Evolutionary conservation across 164 flowering plant species (phyloP).

Genomic region (Magnolia changhungtana): DNA sequence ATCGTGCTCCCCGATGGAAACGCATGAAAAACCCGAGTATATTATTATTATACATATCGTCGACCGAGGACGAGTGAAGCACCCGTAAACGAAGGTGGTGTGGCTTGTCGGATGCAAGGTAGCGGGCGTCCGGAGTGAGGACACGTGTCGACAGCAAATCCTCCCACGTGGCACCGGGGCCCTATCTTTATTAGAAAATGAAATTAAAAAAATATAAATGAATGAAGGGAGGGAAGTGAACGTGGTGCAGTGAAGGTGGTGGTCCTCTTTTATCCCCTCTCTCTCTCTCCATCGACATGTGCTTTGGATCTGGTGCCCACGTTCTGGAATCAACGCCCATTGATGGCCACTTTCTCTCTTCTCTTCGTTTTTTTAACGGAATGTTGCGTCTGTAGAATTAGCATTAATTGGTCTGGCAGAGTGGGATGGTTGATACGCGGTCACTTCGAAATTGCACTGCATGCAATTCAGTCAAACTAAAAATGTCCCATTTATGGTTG

Average conservation of each 20-base stretch:
- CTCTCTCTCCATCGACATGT: neutral
- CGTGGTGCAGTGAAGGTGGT: neutral
- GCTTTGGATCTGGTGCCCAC: constrained; percentile 17
- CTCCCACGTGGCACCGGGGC: too few species aligned
- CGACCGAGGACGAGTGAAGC: too few species aligned
- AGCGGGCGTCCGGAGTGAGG: neutral
- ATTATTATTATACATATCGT: too few species aligned
- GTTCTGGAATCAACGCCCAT: constrained; percentile 9
- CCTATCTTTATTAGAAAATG: neutral
- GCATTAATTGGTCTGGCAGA: too few species aligned
- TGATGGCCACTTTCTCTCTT: neutral
- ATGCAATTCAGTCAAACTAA: too few species aligned
- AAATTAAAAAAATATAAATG: neutral
- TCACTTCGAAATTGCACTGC: too few species aligned
- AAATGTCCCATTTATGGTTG: too few species aligned
- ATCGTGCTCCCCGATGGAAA: neutral
- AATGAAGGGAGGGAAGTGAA: neutral
- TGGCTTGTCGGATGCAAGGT: neutral
- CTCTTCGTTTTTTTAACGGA: neutral
- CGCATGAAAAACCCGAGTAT: neutral
- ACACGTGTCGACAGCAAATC: neutral
- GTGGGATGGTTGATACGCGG: too few species aligned
- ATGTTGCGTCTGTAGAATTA: constrained; percentile 4
- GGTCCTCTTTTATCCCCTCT: neutral
- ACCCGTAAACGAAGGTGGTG: neutral